Evolutionary conservation across 768 basidiomycete genomes (phyloP), one percentile per base, ranked within the genome.

Genomic region (Russula ochroleuca): DNA sequence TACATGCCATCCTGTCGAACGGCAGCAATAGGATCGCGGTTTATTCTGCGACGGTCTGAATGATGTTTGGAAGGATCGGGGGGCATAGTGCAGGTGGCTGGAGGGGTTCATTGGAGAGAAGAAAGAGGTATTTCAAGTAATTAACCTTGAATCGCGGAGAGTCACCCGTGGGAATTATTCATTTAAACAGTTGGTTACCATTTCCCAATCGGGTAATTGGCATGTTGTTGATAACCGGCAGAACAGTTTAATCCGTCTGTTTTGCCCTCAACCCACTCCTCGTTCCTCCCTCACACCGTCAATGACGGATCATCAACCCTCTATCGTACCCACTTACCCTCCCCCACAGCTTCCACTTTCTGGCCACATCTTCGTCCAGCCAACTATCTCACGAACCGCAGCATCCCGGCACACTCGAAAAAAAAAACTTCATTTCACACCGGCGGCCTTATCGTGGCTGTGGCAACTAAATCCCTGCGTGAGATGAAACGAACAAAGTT

Each of bases 41-140:
- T 79, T 2, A 76, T 65, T 51, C 78, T 78, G 53, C 84, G 79
- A 48, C 81, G 69, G 70, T 64, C 67, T 23, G 64, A 35, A 54
- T 78, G 83, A 35, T 75, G 68, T 70, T 82, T 83, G 21, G 79
- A 76, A 0, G 77, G 78, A 71, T 86, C 85, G 57, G 78, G 79
- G 41, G 85, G 83, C 85, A 86, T 86, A 41, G 56, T 55, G 57
- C 59, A 55, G 52, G 57, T 43, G 43, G 67, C 23, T 21, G 43
- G 51, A 21, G 52, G 21, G 35, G 59, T 23, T 41, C 43, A 65
- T 57, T 37, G 41, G 6, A 19, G 19, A 59, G 33, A 58, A 38
- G 21, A 23, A 37, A 40, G 31, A 43, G 13, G 23, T 59, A 64
- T 59, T 64, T 64, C 52, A 64, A 59, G 63, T 35, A 37, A 55